Evolutionary conservation across 192 early-diverging fungal genomes (phyloP).

Genomic region (Haplosporangium gracile): DNA sequence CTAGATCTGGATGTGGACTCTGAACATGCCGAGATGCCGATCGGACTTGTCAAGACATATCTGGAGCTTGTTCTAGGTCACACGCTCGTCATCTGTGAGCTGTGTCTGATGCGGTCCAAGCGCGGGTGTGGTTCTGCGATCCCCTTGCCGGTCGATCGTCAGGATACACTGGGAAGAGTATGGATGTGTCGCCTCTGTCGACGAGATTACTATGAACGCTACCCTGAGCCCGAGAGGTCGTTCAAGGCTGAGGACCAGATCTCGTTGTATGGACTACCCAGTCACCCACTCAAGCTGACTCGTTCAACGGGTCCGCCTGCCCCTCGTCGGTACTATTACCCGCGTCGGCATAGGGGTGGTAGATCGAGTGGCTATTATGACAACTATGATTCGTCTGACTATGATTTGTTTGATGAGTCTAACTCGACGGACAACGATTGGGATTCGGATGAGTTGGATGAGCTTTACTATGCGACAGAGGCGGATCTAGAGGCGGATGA

Average conservation of each 20-base stretch:
- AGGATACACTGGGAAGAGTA: not conserved
- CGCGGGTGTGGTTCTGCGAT: constrained; percentile 15
- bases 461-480: not conserved
- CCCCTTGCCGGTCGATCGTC: constrained; percentile 11
- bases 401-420: not conserved
- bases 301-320: not conserved
- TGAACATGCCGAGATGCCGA: not conserved
- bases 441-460: not conserved
- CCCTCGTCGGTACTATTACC: not conserved
- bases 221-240: not conserved
- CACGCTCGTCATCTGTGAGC: constrained; percentile 11
- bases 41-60: not conserved
- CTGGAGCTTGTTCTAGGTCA: constrained; percentile 13
- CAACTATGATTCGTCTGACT: not conserved
- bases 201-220: constrained; percentile 5
- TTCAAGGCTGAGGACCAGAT: not conserved
- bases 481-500: not conserved
- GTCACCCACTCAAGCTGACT: not conserved
- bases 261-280: not conserved
- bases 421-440: not conserved
- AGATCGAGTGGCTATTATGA: not conserved
- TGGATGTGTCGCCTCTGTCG: constrained; percentile 28
- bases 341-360: not conserved
- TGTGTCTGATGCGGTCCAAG: constrained; percentile 1
- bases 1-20: no score